Evolutionary conservation across 306 rosid genomes (phyloP).

Genomic region (Corylus heterophylla): DNA sequence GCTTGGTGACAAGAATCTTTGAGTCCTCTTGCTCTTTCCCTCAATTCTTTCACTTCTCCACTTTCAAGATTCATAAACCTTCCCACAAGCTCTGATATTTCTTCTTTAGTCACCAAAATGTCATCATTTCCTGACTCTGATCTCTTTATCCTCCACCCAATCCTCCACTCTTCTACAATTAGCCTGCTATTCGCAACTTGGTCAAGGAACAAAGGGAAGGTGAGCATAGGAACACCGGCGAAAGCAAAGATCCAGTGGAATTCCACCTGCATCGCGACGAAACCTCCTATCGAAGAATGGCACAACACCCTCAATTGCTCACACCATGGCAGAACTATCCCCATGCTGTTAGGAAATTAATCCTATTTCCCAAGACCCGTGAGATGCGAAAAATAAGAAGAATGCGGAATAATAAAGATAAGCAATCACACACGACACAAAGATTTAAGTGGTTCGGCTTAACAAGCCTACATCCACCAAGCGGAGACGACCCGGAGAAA

Average conservation of each 20-base stretch:
- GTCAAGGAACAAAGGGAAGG: conserved; percentile 52
- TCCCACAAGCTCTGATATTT: conserved; percentile 25
- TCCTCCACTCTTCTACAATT: conserved; percentile 50
- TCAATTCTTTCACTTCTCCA: conserved; percentile 33
- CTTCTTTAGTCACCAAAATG: conserved; percentile 23
- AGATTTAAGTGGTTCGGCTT: too few relatives aligned
- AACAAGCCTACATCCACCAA: too few relatives aligned
- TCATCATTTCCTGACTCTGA: conserved; percentile 5
- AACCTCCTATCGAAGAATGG: conserved; percentile 44
- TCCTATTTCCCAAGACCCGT: too few relatives aligned
- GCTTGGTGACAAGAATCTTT: conserved; percentile 41
- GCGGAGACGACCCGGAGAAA: too few relatives aligned
- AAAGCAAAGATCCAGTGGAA: conserved; percentile 45
- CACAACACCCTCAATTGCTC: conserved; percentile 58
- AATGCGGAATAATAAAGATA: too few relatives aligned
- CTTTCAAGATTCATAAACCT: conserved; percentile 39
- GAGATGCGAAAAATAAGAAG: too few relatives aligned
- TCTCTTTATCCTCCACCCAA: conserved; percentile 37
- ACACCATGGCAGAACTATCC: conserved; percentile 57
- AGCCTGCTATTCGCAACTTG: conserved; percentile 47
- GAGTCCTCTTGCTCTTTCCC: conserved; percentile 40
- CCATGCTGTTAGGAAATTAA: too few relatives aligned
- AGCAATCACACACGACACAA: too few relatives aligned
- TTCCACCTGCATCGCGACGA: conserved; percentile 69
- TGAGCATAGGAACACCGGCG: conserved; percentile 48